Evolutionary conservation across 257 asterid genomes (phyloP), one percentile per base, ranked within the genome.

Genomic region (Galeopsis tetrahit): DNA sequence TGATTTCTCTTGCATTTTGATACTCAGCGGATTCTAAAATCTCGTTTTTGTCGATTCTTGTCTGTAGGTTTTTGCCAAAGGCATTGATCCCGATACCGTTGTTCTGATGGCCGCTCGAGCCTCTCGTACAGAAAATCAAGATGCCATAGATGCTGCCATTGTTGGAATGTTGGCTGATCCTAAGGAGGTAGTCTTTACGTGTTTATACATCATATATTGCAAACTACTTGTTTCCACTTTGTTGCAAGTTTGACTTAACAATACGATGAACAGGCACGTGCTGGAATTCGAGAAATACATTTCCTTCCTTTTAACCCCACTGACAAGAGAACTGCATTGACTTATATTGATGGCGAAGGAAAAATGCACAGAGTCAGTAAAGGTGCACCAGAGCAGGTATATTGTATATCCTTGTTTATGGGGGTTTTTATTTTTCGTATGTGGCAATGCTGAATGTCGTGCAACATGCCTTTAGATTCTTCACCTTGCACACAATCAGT

Each of bases 311-410:
- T 94, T 75, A 94, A 94, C 75, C 99, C 99, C 36, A 94, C 97
- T 10, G 97, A 91, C 77, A 94, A 94, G 76, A 82, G 97, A 70
- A 94, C 99, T 40, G 99, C 99, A 7, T 76, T 94, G 84, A 94
- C 97, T 61, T 94, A 94, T 80, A 75, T 94, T 32, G 99, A 91
- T 35, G 70, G 87, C 55, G 84, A 89, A 66, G 96, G 97, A 59
- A 91, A 91, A 87, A 79, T 84, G 99, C 97, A 94, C 80, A 83
- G 99, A 82, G 99, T 94, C 83, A 94, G 97, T 81, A 94, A 94
- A 89, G 99, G 99, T 60, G 97, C 99, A 74, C 99, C 99, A 0
- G 97, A 94, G 87, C 99, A 94, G 96, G 98, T 89, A 80, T 1
- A 36, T 40, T 55, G 65, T 53, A 9, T 28, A 17, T 53, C 48